Percentiles rank a stretch among this genome's conserved stretches.
These are phyloP conservation scores for Diplocarpon rosae DNA, from an alignment of 2,329 filamentous ascomycete species.

Conservation along the genomic window DNA sequence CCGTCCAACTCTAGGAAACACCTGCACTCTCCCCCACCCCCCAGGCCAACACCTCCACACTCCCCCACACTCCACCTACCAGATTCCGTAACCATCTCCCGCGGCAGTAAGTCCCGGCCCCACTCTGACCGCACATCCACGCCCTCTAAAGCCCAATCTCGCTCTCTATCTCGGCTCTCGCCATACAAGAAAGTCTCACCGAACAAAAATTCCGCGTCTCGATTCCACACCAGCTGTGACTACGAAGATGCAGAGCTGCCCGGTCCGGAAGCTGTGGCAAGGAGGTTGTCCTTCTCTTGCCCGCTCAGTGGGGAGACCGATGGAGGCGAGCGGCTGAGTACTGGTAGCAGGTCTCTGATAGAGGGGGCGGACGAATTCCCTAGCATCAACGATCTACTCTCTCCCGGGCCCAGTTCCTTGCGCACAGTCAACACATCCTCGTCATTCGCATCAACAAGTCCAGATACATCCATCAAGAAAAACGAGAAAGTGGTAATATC, in stretches of 20 bases:
- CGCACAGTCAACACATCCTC: background rate
- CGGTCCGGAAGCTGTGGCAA: conserved; percentile 1
- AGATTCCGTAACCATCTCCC: conserved; percentile 7
- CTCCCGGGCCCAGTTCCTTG: background rate
- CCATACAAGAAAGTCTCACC: conserved; percentile 8
- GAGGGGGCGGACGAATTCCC: too few relatives aligned
- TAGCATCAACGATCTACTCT: background rate
- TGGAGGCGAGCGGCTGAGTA: background rate
- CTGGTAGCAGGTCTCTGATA: background rate
- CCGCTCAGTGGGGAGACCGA: background rate
- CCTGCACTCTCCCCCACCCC: conserved; percentile 1
- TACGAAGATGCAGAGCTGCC: background rate
- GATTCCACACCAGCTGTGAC: background rate
- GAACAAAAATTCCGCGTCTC: background rate
- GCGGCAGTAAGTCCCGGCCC: background rate
- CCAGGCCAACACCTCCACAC: background rate
- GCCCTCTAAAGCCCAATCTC: conserved; percentile 1
- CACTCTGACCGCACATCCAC: background rate
- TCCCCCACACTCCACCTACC: conserved; percentile 3
- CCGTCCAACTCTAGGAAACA: conserved; percentile 4
- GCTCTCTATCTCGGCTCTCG: conserved; percentile 1
- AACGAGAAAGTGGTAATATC: background rate
- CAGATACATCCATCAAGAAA: background rate
- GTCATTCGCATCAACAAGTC: background rate
- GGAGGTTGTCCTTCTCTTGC: background rate